phyloP scores from a whole-genome alignment of 208 protist genomes.

The Tritrichomonas musculus region DNA sequence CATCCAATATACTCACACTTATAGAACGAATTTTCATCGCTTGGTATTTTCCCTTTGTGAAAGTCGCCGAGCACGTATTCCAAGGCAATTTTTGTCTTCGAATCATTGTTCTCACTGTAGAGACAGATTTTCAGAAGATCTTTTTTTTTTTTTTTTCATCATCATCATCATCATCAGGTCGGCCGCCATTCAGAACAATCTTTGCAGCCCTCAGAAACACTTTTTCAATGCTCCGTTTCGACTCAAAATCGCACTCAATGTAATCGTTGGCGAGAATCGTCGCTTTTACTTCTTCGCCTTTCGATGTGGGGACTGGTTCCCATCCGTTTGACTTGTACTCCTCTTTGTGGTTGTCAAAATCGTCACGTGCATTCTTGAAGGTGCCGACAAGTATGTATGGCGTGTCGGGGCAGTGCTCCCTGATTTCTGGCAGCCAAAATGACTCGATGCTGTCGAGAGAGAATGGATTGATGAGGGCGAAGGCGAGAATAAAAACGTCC shows the following conservation, averaged over 20 bases:
- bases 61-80: too few relatives aligned
- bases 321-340: neutral
- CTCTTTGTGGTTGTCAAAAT: neutral
- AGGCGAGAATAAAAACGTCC: slow-evolving; percentile 65
- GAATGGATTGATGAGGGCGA: slow-evolving; percentile 51
- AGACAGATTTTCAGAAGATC: too few relatives aligned
- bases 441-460: slow-evolving; percentile 61
- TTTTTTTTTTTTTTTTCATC: too few relatives aligned
- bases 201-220: neutral
- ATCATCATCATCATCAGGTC: too few relatives aligned
- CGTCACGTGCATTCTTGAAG: neutral
- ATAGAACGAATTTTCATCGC: too few relatives aligned
- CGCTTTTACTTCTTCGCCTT: neutral
- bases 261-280: neutral
- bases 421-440: slow-evolving; percentile 56
- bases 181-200: too few relatives aligned
- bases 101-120: too few relatives aligned
- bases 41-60: too few relatives aligned
- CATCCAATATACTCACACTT: too few relatives aligned
- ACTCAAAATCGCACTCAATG: neutral
- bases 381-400: neutral
- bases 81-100: too few relatives aligned
- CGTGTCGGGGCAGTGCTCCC: slow-evolving; percentile 30
- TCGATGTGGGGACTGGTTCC: neutral
- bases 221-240: neutral